phyloP scores from a whole-genome alignment of 129 eudicot genomes.

The Escallonia herrerae region DNA sequence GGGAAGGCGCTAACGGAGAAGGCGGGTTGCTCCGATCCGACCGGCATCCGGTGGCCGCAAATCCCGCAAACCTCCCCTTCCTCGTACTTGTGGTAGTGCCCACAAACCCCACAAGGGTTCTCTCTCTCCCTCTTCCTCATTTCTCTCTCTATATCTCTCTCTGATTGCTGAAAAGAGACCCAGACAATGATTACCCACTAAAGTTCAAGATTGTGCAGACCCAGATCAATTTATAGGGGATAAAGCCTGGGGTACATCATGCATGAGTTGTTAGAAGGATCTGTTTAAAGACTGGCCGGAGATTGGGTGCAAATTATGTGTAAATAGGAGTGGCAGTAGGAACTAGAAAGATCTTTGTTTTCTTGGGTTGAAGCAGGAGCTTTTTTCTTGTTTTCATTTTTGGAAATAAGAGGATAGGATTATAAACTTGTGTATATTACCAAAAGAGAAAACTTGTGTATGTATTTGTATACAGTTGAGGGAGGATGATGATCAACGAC shows the following conservation, averaged over 20 bases:
- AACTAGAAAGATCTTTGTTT: constrained; percentile 19
- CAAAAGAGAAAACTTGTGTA: no score
- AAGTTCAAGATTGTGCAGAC: constrained; percentile 20
- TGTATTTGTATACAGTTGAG: no score
- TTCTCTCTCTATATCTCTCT: no score
- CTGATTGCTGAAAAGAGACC: constrained; percentile 5
- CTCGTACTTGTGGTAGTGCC: constrained; percentile 93
- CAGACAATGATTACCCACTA: background rate
- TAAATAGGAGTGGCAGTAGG: background rate
- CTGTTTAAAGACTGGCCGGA: background rate
- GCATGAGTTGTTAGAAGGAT: background rate
- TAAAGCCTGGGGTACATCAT: no score
- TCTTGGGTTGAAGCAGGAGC: constrained; percentile 16
- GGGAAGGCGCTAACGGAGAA: constrained; percentile 73
- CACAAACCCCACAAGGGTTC: constrained; percentile 90
- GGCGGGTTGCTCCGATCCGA: constrained; percentile 31
- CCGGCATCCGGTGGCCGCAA: constrained; percentile 89
- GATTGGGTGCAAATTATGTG: no score
- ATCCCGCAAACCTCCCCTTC: constrained; percentile 96
- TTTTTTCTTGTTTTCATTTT: background rate
- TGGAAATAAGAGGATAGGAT: no score
- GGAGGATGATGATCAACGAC: no score
- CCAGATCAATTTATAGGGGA: constrained; percentile 22
- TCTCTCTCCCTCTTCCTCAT: constrained; percentile 97
- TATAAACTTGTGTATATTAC: no score